These are phyloP conservation scores for Candida awuae DNA, from an alignment of 805 yeast genomes.

Conservation along the genomic window DNA sequence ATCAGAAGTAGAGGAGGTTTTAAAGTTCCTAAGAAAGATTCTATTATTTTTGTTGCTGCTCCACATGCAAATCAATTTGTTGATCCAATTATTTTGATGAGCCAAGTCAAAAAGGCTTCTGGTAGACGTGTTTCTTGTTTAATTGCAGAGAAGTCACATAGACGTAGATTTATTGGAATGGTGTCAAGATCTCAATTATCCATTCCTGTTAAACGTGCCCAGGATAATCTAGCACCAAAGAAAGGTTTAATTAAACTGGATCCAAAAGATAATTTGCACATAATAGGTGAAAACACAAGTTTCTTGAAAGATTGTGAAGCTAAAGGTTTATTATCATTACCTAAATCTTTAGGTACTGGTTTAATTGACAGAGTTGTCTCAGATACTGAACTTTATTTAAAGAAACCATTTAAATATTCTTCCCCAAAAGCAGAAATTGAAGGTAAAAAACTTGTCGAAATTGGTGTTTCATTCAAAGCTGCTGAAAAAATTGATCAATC, in stretches of 20 bases:
- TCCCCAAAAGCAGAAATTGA: constrained; percentile 34
- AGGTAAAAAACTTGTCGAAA: constrained; percentile 33
- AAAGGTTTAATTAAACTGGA: constrained; percentile 57
- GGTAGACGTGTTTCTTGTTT: constrained; percentile 43
- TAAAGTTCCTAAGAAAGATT: constrained; percentile 50
- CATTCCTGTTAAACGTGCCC: constrained; percentile 90
- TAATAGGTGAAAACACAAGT: constrained; percentile 52
- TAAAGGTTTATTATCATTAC: constrained; percentile 68
- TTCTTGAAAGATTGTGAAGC: constrained; percentile 57
- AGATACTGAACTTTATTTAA: constrained; percentile 61
- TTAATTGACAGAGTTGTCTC: constrained; percentile 60
- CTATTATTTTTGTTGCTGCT: constrained; percentile 72
- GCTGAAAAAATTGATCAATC: constrained; percentile 87
- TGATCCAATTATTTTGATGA: constrained; percentile 65
- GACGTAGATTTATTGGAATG: constrained; percentile 54
- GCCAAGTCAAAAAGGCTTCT: constrained; percentile 54
- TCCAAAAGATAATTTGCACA: constrained; percentile 32
- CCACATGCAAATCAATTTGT: constrained; percentile 89
- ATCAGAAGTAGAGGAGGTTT: constrained; percentile 66
- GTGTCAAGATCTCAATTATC: constrained; percentile 70
- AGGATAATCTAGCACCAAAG: constrained; percentile 68
- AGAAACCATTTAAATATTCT: constrained; percentile 54
- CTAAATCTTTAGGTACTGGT: constrained; percentile 68
- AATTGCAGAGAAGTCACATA: constrained; percentile 46
- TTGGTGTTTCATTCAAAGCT: constrained; percentile 53